Conservation (phyloP, 192 early-diverging fungal species). For the Oehlia diaphana region DNA sequence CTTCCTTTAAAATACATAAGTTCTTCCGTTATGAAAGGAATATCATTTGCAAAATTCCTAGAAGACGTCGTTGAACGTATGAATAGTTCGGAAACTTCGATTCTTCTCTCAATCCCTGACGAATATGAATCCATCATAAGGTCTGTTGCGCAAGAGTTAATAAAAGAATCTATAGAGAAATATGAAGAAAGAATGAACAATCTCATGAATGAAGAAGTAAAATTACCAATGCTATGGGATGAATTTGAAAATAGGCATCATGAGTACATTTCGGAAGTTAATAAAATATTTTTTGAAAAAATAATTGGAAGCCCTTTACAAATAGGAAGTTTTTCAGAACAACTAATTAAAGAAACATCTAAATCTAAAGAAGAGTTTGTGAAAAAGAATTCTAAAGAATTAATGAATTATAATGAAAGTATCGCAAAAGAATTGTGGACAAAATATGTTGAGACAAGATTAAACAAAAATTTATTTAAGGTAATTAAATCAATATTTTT, state of each 20-base stretch:
- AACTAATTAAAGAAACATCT: not conserved
- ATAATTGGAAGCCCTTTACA: not conserved
- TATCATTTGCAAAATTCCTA: not conserved
- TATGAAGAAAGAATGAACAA: not conserved
- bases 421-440: not conserved
- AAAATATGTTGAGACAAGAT: not conserved
- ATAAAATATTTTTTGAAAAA: not conserved
- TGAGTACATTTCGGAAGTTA: not conserved
- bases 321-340: not conserved
- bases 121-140: not conserved
- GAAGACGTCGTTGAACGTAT: not conserved
- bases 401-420: not conserved
- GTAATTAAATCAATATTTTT: not conserved
- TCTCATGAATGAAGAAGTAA: not conserved
- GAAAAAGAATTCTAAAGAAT: not conserved
- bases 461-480: not conserved
- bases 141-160: not conserved
- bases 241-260: not conserved
- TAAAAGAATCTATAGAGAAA: not conserved
- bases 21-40: not conserved
- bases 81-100: not conserved
- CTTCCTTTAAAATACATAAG: not conserved
- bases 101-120: not conserved
- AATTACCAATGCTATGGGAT: not conserved
- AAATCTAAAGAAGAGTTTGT: not conserved